Evolutionary conservation across 495 filamentous ascomycete genomes (phyloP), one percentile per base, ranked within the genome.

Genomic region (Trichoderma parareesei): DNA sequence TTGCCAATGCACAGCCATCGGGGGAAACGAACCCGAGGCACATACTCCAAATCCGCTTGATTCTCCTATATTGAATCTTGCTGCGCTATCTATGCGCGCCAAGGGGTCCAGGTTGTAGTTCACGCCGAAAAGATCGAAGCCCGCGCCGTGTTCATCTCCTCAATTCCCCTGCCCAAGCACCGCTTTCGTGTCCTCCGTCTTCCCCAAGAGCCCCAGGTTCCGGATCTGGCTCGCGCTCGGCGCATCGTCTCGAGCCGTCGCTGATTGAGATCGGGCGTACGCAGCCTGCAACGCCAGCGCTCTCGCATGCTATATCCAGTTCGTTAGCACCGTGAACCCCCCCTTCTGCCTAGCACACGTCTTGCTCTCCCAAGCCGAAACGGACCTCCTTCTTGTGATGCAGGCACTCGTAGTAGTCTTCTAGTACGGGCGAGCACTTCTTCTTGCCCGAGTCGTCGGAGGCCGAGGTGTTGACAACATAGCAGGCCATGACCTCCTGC

Each of bases 351-450:
- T 11, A 10, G n/a, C 38, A 61, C 6, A 6, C 9, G 27, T 27
- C 27, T 38, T 37, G 61, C 42, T 37, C 38, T 27, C 27, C 27
- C 27, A 27, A 2, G 2, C 38, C 10, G 18, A 38, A 64, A 76
- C 84, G 69, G 69, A 97, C 94, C 91, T 98, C 94, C 80, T 98
- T 97, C 78, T 84, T 89, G 82, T 98, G 94, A 75, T 98, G 93
- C 72, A 98, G 82, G 80, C 95, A 98, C 81, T 98, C 94, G 77
- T 96, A 90, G 82, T 98, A 98, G 72, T 99, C 94, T 73, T 98
- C 94, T 68, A 96, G 79, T 41, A 86, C 87, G n/a, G 90, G 90
- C 48, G 82, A 73, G 75, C 94, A 99, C 81, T 96, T 97, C 80
- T 87, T 89, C 79, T 90, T 93, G 57, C 92, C 92, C 18, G 41